Evolutionary conservation across 176 grass and related monocot species (phyloP), one percentile per base, ranked within the genome.

Genomic region (Zoysia pacifica): DNA sequence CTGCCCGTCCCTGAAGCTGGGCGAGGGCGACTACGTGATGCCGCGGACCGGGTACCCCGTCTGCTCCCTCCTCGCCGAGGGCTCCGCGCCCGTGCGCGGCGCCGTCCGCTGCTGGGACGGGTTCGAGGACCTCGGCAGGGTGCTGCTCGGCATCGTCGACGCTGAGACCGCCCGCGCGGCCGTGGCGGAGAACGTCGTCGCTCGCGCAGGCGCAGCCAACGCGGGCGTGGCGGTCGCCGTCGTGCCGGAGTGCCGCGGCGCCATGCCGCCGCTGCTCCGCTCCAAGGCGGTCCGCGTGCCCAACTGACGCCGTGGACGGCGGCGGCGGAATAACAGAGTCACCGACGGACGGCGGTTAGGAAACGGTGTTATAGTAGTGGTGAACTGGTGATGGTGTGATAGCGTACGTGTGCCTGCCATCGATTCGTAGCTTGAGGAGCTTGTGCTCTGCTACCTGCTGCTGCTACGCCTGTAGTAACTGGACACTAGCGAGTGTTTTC

Each of bases 31-130:
- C 67, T 87, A 86, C 83, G 72, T 93, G 38, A 93, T 97, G 94
- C 94, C 94, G 3, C 85, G 94, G 69, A 86, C 66, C 11, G 88
- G 86, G 8, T 90, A 90, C 75, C 91, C 94, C 20, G 62, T 93
- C 37, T 97, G 89, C 84, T 89, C 91, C 50, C 94, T 97, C 78
- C 83, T 93, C 66, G 47, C 65, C 10, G 77, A 12, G 54, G 54
- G 6, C 36, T 82, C 70, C 18, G 69, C 67, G 76, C 70, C 82
- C 51, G 42, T 84, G 20, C 86, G 83, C 54, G 89, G 83, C 9
- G 50, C 70, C 65, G 81, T 91, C 43, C 89, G 79, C 68, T 86
- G 15, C 2, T 97, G 94, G 94, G 56, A 41, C 12, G 82, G 89
- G 19, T 80, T 80, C 14, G 72, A 84, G 62, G 94, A 90, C 60